A percentile compares a stretch with the other conserved stretches of the same genome.
phyloP scores from a whole-genome alignment of 2,329 filamentous ascomycete species.

The Aspergillus vadensis region DNA sequence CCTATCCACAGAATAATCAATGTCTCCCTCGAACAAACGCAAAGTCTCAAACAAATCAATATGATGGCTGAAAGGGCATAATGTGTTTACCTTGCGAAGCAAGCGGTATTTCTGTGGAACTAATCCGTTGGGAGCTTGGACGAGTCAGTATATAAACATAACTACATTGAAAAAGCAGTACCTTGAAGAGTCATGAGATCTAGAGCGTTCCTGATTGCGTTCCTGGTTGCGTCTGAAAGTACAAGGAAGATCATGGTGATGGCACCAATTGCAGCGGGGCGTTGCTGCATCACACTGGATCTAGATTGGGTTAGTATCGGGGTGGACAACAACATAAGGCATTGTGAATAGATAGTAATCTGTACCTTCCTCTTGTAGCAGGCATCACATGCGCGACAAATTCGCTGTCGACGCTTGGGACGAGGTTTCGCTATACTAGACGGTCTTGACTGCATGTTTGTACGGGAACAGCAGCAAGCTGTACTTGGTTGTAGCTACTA shows the following conservation, averaged over 20 bases:
- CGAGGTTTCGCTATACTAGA: neutral
- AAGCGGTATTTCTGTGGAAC: too few species aligned
- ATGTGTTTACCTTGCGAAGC: too few species aligned
- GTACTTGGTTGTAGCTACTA: too few species aligned
- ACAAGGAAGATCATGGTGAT: neutral
- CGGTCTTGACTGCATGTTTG: neutral
- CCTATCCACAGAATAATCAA: neutral
- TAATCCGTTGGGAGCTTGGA: too few species aligned
- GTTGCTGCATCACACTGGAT: neutral
- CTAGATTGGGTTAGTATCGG: neutral
- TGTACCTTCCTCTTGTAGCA: neutral
- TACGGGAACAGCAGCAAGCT: neutral
- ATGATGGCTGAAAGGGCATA: too few species aligned
- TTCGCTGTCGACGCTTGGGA: neutral
- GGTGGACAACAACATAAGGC: neutral
- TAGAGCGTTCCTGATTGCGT: neutral
- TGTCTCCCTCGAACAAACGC: neutral
- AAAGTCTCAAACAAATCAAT: too few species aligned
- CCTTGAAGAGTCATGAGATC: neutral
- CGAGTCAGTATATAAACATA: neutral
- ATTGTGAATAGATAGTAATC: neutral
- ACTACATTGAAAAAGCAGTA: neutral
- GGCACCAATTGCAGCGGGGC: neutral
- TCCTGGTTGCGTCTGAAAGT: neutral
- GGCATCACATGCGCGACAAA: neutral